These are phyloP conservation scores for Coniochaeta prunicola DNA, from an alignment of 2,329 filamentous ascomycete genomes.

Conservation along the genomic window DNA sequence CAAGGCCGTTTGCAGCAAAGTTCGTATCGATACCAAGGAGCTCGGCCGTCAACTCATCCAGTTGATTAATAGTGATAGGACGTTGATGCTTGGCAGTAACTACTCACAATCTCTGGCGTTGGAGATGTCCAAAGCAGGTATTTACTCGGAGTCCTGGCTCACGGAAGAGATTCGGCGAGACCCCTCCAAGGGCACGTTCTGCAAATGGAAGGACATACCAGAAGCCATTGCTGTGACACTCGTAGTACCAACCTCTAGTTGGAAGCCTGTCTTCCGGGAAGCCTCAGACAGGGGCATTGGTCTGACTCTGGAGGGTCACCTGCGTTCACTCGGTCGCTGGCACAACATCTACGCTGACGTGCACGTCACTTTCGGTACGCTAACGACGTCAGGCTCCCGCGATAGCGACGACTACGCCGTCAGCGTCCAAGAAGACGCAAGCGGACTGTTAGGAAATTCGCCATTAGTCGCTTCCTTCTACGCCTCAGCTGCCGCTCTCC, in stretches of 20 bases:
- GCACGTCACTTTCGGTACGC: slow-evolving; percentile 33
- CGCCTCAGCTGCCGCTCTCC: slow-evolving; percentile 26
- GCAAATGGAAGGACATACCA: slow-evolving; percentile 29
- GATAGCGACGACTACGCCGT: slow-evolving; percentile 24
- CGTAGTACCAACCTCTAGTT: slow-evolving; percentile 20
- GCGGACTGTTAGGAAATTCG: slow-evolving; percentile 28
- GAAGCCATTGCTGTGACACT: slow-evolving; percentile 28
- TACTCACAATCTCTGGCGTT: slow-evolving; percentile 1
- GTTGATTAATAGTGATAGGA: background rate
- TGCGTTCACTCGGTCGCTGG: slow-evolving; percentile 6
- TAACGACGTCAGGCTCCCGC: slow-evolving; percentile 16
- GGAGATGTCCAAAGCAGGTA: background rate
- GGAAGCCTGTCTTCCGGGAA: slow-evolving; percentile 20
- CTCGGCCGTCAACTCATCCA: slow-evolving; percentile 20
- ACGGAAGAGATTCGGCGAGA: slow-evolving; percentile 11
- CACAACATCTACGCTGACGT: slow-evolving; percentile 26
- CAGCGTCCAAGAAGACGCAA: slow-evolving; percentile 23
- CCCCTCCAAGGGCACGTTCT: slow-evolving; percentile 19
- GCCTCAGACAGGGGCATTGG: slow-evolving; percentile 8
- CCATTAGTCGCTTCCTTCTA: slow-evolving; percentile 34
- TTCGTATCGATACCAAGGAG: slow-evolving; percentile 25
- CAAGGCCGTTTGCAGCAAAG: slow-evolving; percentile 24
- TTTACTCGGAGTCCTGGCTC: slow-evolving; percentile 12
- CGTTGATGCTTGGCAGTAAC: slow-evolving; percentile 14
- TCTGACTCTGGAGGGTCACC: slow-evolving; percentile 5